Evolutionary conservation across 2,329 filamentous ascomycete genomes (phyloP).

Genomic region (Didymella keratinophila): DNA sequence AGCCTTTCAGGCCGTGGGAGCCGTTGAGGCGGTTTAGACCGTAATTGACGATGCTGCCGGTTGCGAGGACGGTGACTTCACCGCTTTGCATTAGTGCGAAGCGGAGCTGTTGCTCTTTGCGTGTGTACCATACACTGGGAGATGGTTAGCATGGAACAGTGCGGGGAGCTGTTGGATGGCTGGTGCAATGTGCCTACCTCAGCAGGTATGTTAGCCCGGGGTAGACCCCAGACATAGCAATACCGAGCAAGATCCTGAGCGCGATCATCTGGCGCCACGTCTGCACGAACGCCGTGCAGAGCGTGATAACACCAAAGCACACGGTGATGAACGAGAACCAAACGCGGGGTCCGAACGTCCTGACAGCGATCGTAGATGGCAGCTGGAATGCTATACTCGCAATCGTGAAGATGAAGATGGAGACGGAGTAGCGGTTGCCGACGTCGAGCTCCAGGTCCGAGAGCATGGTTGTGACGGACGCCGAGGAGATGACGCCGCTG

Average conservation of each 20-base stretch:
- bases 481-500: conserved; percentile 73
- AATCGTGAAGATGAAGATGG: conserved; percentile 77
- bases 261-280: conserved; percentile 75
- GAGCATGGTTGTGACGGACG: conserved; percentile 73
- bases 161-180: no score
- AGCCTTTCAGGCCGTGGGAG: conserved; percentile 64
- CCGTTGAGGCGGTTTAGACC: conserved; percentile 71
- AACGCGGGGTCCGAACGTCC: conserved; percentile 68
- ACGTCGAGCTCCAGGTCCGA: conserved; percentile 66
- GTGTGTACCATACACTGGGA: conserved; percentile 66
- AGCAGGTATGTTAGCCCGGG: conserved; percentile 61
- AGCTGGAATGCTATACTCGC: conserved; percentile 73
- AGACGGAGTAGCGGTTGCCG: conserved; percentile 72
- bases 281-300: conserved; percentile 72
- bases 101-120: conserved; percentile 70
- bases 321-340: conserved; percentile 69
- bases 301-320: conserved; percentile 69
- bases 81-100: conserved; percentile 71
- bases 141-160: background rate
- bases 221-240: conserved; percentile 62
- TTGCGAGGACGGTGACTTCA: conserved; percentile 70
- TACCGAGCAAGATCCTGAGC: conserved; percentile 70
- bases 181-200: conserved; percentile 28
- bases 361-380: conserved; percentile 71
- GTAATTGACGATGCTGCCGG: conserved; percentile 72